These are phyloP conservation scores for Pythium scleroteichum DNA, from an alignment of 352 stramenopile species.

Conservation along the genomic window DNA sequence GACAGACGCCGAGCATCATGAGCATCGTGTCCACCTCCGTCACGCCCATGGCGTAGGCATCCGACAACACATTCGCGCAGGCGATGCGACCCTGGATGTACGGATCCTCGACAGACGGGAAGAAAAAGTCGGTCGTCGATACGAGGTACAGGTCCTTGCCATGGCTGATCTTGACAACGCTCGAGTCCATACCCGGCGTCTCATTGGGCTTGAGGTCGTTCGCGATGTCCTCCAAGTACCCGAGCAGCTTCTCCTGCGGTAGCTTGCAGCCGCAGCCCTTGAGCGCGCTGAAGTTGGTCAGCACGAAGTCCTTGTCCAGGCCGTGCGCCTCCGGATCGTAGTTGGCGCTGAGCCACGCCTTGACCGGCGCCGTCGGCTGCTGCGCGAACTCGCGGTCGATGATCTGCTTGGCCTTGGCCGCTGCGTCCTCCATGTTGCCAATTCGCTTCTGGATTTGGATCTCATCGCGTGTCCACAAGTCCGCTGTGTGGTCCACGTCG, in stretches of 20 bases:
- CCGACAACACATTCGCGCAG: conserved; percentile 93
- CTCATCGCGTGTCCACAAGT: no score
- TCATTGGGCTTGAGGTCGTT: conserved; percentile 93
- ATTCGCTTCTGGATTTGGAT: no score
- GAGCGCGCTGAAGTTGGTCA: conserved; percentile 86
- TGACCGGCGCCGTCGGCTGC: neutral
- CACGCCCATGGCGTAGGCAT: conserved; percentile 94
- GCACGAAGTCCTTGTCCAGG: conserved; percentile 73
- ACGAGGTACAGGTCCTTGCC: conserved; percentile 86
- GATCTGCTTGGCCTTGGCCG: conserved; percentile 56
- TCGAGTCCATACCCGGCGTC: conserved; percentile 89
- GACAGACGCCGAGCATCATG: conserved; percentile 93
- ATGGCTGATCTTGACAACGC: conserved; percentile 88
- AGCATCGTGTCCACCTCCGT: conserved; percentile 95
- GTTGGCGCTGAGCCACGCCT: conserved; percentile 26
- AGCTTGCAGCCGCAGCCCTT: conserved; percentile 98
- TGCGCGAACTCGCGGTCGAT: conserved; percentile 58
- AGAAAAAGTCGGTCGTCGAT: conserved; percentile 96
- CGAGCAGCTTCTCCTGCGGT: conserved; percentile 91
- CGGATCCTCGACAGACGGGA: conserved; percentile 93
- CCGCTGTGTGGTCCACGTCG: neutral
- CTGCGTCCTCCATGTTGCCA: conserved; percentile 49
- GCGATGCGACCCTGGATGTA: conserved; percentile 94
- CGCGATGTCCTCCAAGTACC: conserved; percentile 87
- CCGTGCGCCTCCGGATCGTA: conserved; percentile 67